These are phyloP conservation scores for Talaromyces sp. DNA, from an alignment of 2,329 filamentous ascomycete genomes.

Conservation along the genomic window DNA sequence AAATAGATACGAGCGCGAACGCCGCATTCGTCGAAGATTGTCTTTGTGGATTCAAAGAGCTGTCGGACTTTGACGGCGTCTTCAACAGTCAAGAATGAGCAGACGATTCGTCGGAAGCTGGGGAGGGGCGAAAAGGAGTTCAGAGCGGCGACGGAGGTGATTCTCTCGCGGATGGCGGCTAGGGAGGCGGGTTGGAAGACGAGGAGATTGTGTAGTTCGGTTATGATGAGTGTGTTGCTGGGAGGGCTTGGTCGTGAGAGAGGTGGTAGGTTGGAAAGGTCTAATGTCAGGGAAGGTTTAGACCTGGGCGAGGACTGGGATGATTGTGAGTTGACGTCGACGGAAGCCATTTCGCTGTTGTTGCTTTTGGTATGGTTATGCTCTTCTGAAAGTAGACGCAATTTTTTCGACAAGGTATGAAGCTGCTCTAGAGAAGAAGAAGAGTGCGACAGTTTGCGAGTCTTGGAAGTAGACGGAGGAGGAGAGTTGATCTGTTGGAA, in stretches of 20 bases:
- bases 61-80: slow-evolving; percentile 47
- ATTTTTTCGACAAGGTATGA: background rate
- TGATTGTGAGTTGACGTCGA: slow-evolving; percentile 19
- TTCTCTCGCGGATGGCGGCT: slow-evolving; percentile 43
- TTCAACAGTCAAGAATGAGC: slow-evolving; percentile 46
- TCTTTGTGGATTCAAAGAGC: slow-evolving; percentile 35
- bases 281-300: slow-evolving; percentile 45
- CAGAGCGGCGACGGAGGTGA: slow-evolving; percentile 43
- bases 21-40: slow-evolving; percentile 13
- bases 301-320: slow-evolving; percentile 28
- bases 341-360: slow-evolving; percentile 24
- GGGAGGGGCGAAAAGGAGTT: slow-evolving; percentile 54
- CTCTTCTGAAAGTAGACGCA: slow-evolving; percentile 7
- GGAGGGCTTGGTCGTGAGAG: slow-evolving; percentile 48
- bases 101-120: slow-evolving; percentile 52
- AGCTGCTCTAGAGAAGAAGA: background rate
- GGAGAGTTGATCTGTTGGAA: background rate
- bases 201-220: slow-evolving; percentile 46
- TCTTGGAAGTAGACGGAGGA: background rate
- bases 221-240: slow-evolving; percentile 53
- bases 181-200: slow-evolving; percentile 50
- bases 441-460: slow-evolving; percentile 12
- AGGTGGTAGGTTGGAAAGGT: slow-evolving; percentile 47
- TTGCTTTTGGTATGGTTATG: background rate
- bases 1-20: slow-evolving; percentile 52